Evolutionary conservation across 2,329 filamentous ascomycete genomes (phyloP), one percentile per base, ranked within the genome.

Genomic region (Aspergillus novofumigatus): DNA sequence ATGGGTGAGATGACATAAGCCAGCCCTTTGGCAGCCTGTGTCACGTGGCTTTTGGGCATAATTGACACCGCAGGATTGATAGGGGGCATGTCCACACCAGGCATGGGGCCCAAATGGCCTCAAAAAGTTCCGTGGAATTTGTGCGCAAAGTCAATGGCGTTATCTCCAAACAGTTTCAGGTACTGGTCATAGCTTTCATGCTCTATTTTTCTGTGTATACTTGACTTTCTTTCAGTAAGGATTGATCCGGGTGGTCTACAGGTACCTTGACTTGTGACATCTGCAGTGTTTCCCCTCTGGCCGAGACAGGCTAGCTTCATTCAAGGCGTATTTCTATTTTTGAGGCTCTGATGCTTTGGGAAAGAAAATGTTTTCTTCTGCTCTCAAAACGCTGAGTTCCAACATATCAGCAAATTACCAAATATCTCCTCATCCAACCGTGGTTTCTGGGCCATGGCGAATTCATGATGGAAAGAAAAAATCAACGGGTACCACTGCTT

Each of bases 391-490:
- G 62, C 93, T 97, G 74, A 88, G 87, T 63, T 93, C 90, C 59
- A 96, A 97, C 77, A 97, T 99, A 77, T 87, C 87, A 58, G 87
- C 89, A 71, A 95, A 96, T 78, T 99, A 99, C 77, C 86, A 89
- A 65, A 81, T 97, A 63, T 88, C 91, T 23, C 82, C 87, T 26
- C 86, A 85, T 58, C 84, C 89, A 10, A 88, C 86, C n/a, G 89
- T 91, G 52, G 86, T 86, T 53, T 90, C 92, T 17, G 94, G 94
- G 20, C 91, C 92, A 57, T 99, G 94, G 94, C 96, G 92, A 79
- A 94, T 99, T 69, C 93, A 93, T 81, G 92, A 97, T 78, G 92
- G 90, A 58, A 97, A 96, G 80, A 95, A 95, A 78, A 97, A 97
- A 77, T 91, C 89, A 29, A 96, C 92, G 0, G 91, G 90, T 64